Evolutionary conservation across 768 basidiomycete species (phyloP), one percentile per base, ranked within the genome.

Genomic region (Podaxis rugospora): DNA sequence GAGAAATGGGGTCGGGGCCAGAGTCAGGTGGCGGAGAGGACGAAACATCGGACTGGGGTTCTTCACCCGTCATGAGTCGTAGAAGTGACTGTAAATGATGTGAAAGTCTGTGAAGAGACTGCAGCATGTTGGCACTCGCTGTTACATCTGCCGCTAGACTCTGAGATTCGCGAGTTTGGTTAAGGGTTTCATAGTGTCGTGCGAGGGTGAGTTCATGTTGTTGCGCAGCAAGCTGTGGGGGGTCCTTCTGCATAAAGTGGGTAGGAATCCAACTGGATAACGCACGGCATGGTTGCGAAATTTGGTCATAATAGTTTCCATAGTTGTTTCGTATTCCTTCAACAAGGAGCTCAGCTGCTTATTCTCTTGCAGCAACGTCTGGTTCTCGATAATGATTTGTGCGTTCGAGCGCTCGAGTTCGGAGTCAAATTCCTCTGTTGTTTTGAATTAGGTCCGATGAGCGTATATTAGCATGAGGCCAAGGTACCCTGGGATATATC

Each of bases 231-330:
- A 90, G 75, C 95, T 98, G 70, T 53, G 9, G 27, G 16, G 55
- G 36, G 18, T 40, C 53, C 51, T 50, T 32, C 52, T 59, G 55
- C 58, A 63, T 36, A n/a, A 35, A 62, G 42, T 44, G 56, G 21
- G 60, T 59, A 49, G n/a, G 55, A 61, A 55, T 39, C 16, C 36
- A 25, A 13, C 5, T 50, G 36, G 62, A 51, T 51, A 18, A 81
- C 92, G 68, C 67, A 96, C 95, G 11, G 93, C 87, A 69, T 98
- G 90, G 61, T 88, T 89, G 62, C 95, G 83, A 71, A 98, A 98
- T 75, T 98, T 98, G 55, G 86, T 76, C 97, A 99, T 98, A 70
- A 98, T 92, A 28, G 88, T 95, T 67, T 98, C 95, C 79, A 99
- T 83, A 2, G 95, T 97, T 57, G 80, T 79, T 71, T 98, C 95